Base-by-base conservation (phyloP, 108 stramenopile genomes). In the Cyclotella distinguenda region DNA sequence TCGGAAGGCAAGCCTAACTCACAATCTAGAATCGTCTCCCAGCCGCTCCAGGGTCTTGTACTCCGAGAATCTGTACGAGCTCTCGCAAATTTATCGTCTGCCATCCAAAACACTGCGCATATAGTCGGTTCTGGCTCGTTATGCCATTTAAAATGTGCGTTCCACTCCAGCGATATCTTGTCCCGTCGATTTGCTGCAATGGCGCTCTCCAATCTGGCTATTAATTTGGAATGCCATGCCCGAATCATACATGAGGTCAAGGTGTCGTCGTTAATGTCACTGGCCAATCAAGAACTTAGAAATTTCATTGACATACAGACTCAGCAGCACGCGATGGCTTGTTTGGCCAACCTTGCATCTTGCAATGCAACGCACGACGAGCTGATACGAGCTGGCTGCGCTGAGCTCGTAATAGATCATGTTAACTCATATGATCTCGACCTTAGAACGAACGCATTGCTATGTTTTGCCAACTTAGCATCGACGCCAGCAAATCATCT, bases 131-230 rank as follows among this genome's bases (percentile, higher is more conserved):
- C 87, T 2, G 89, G 89, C 10, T 79, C 84, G 2, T 44, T 95
- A 43, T 40, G 73, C 19, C 77, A 82, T 46, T 50, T 95, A 13
- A 79, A 87, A 10, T 49, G 84, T 16, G 75, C 88, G 52, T 79
- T 95, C 15, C 56, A 71, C 31, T 83, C 83, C 27, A 70, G 82
- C 11, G 89, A 93, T 53, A 77, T 73, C 31, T 59, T 91, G 26
- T 83, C 84, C 70, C 87, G 85, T 54, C 80, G 90, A 43, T 95
- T 86, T 83, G 82, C 89, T 34, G 82, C 84, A 18, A 90, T 95
- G 93, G 86, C 86, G 25, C 55, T 89, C 23, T 88, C 85, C 0
- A 95, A 95, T 60, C 72, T 95, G 32, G 80, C 88, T 1, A 68
- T 77, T 6, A 80, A 82, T 58, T 52, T 66, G 39, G 62, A 60